phyloP scores from a whole-genome alignment of 2,329 filamentous ascomycete species.

The Davidsoniella virescens region DNA sequence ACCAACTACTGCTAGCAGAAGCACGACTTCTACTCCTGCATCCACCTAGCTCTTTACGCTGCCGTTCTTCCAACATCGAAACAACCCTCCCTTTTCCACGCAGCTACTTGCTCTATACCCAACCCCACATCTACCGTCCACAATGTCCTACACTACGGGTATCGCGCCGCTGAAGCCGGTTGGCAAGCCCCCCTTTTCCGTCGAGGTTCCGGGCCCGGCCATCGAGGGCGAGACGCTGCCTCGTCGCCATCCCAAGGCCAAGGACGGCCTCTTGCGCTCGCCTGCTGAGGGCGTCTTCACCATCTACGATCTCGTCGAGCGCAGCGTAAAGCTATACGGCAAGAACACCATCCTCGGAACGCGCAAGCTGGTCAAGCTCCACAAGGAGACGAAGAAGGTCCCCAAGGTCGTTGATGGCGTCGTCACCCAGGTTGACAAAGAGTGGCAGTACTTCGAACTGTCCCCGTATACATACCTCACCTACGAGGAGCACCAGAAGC shows the following conservation, averaged over 20 bases:
- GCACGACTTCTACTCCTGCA: neutral
- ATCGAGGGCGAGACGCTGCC: slow-evolving; percentile 72
- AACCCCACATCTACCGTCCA: slow-evolving; percentile 6
- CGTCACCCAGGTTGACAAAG: slow-evolving; percentile 67
- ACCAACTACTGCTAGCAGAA: no score
- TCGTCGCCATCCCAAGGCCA: slow-evolving; percentile 54
- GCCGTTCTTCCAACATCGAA: neutral
- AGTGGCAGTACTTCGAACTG: slow-evolving; percentile 83
- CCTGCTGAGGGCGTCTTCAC: slow-evolving; percentile 58
- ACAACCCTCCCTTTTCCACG: neutral
- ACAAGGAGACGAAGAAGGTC: slow-evolving; percentile 75
- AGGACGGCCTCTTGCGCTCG: slow-evolving; percentile 49
- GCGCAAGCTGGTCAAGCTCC: slow-evolving; percentile 58
- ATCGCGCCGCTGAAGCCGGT: slow-evolving; percentile 38
- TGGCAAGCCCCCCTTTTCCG: slow-evolving; percentile 57
- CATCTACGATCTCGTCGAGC: slow-evolving; percentile 61
- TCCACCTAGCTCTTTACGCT: no score
- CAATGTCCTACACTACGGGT: slow-evolving; percentile 26
- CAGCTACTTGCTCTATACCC: neutral
- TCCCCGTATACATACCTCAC: slow-evolving; percentile 60
- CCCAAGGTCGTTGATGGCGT: slow-evolving; percentile 76
- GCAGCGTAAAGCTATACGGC: slow-evolving; percentile 46
- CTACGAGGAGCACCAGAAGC: slow-evolving; percentile 62
- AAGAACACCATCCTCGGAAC: slow-evolving; percentile 51
- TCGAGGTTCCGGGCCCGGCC: slow-evolving; percentile 52